Base-by-base conservation (phyloP, 306 rosid species). In the Herpetospermum pedunculosum region DNA sequence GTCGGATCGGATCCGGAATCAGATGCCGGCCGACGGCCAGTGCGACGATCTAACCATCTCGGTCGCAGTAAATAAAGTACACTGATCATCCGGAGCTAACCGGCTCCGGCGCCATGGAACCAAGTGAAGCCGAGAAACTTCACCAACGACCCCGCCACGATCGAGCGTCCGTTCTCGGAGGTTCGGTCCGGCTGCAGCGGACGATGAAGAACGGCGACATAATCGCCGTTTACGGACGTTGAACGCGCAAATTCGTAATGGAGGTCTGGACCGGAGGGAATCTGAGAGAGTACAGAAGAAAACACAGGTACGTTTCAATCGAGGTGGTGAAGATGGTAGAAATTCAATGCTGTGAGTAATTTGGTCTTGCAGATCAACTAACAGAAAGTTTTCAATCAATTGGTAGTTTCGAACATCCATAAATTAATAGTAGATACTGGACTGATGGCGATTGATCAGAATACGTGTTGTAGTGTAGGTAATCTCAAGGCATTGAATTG, bases 181-280 rank as follows among this genome's bases (percentile, higher is more conserved):
- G 59, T 77, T 2, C 25, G 46, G 28, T 62, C 6, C 2, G 43
- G 47, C 9, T 30, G 76, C 76, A 35, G n/a, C 49, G 44, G 43
- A 55, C 41, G 2, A 6, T 21, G 38, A 70, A 13, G 35, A 77
- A 70, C 58, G 37, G 32, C 21, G 54, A 30, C 18, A 76, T 76
- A n/a, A 76, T 76, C n/a, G 13, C 64, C 40, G 3, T 64, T 13
- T 30, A 54, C 44, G 30, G 34, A 18, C 44, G 25, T 15, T 3
- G 47, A 40, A 48, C 48, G 38, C 29, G 43, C 47, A 41, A 55
- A 35, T 77, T 69, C 71, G 57, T 69, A 28, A 77, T 60, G 1
- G 75, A 70, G 58, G 69, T 43, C 34, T 70, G 76, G 48, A 77
- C 70, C 0, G 58, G 70, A 21, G 80, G 80, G 70, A 43, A 29